Evolutionary conservation across 495 filamentous ascomycete genomes (phyloP), one percentile per base, ranked within the genome.

Genomic region (Cetradonia linearis): DNA sequence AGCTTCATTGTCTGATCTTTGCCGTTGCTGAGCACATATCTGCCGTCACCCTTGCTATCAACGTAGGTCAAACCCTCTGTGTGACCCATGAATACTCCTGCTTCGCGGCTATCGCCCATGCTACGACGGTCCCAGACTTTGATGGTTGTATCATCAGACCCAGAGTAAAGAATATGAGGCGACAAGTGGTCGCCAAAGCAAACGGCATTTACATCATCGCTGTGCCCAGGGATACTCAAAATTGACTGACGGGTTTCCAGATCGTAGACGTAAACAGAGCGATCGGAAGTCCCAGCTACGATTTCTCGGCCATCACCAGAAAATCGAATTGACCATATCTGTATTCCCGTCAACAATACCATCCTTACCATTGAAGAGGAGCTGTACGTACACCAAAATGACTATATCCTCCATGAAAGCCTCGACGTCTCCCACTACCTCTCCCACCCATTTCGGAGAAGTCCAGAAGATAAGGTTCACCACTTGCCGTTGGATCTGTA

Each of bases 1-100:
- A 98, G 79, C 73, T 97, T 98, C 86, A 95, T 95, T 36, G 83
- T 88, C 70, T 98, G 93, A 66, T 98, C 93, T 67, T 98, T 98
- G 60, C 81, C 87, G 63, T 98, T 98, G 62, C 87, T 92, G 8
- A 98, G 78, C 10, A 97, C 85, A 67, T 96, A 98, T 67, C 93
- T 81, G 10, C 93, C 93, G 68, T 98, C 93, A 54, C 91, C 91
- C 72, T 97, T 98, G 73, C 86, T 91, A 71, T 97, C 92, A 58
- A 98, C 86, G 66, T 96, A 96, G 0, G 93, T 98, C 3, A 98
- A 68, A 16, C 93, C 93, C 70, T 98, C 90, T 13, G 88, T 91
- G 72, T 98, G 93, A 13, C 93, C 93, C 44, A 94, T 78, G 65
- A 98, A 97, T 1, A 91, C 88, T 14, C 93, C 92, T 6, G 91